Evolutionary conservation across 345 rosid species (phyloP), one percentile per base, ranked within the genome.

Genomic region (Ceriops tagal): DNA sequence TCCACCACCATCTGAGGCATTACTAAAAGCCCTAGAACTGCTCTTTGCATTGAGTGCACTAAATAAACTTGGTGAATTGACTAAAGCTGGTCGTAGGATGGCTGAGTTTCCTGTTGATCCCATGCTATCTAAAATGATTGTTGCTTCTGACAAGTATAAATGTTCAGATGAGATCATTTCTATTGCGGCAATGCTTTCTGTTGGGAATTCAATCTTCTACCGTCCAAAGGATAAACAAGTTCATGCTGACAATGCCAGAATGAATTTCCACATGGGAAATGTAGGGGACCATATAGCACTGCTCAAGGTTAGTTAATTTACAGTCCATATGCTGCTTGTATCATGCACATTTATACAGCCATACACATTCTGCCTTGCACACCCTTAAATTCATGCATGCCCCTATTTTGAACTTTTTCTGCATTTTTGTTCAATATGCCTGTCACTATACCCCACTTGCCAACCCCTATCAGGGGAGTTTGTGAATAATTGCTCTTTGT

Each of bases 211-310:
- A 21, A 86, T 95, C 73, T 95, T 95, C 73, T 95, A 92, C 73
- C 96, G 99, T 60, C 98, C 98, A 1, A 95, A 92, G 79, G 99
- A 92, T 76, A 95, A 95, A 76, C 97, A 95, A 79, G 98, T 92
- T 73, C 98, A 95, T 65, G 99, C 98, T 7, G 98, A 95, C 77
- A 92, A 88, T 80, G 99, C 97, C 32, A 83, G 97, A 69, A 58
- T 93, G 92, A 93, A 93, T 80, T 93, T 93, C 75, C 92, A 93
- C 79, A 80, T 87, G 0, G 96, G 97, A 69, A 92, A 89, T 78
- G 93, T 93, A 8, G 97, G 98, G 58, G 98, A 89, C 79, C 98
- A 91, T 73, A 77, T 93, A 62, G 96, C 98, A 64, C 78, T 91
- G 81, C 86, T 93, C 53, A 91, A 92, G 96, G 98, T 91, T 69